phyloP scores from a whole-genome alignment of 2,329 filamentous ascomycete genomes.

The Hymenoscyphus occultus region DNA sequence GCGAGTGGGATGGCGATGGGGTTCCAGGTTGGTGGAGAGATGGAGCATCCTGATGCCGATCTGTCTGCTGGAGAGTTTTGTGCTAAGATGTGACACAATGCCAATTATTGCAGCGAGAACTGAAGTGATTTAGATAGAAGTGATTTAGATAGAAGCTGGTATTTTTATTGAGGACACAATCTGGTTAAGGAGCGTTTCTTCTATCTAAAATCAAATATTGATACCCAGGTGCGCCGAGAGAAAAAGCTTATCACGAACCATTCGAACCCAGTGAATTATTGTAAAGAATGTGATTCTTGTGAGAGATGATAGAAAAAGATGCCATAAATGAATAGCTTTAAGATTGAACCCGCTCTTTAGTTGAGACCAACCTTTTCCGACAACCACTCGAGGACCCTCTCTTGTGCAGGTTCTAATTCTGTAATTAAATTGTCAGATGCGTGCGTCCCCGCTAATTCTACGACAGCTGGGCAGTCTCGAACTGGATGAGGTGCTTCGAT shows the following conservation, averaged over 20 bases:
- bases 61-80: neutral
- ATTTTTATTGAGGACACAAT: too few relatives aligned
- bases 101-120: too few relatives aligned
- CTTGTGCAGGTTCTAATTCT: neutral
- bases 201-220: too few relatives aligned
- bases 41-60: slow-evolving; percentile 9
- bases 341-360: neutral
- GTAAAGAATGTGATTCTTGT: too few relatives aligned
- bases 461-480: neutral
- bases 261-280: too few relatives aligned
- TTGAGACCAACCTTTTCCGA: neutral
- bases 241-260: too few relatives aligned
- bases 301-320: too few relatives aligned
- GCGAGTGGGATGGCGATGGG: slow-evolving; percentile 44
- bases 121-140: too few relatives aligned
- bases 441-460: neutral
- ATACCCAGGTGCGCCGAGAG: too few relatives aligned
- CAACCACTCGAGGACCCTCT: neutral
- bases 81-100: neutral
- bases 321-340: too few relatives aligned
- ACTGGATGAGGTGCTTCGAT: neutral
- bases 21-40: slow-evolving; percentile 12
- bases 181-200: too few relatives aligned
- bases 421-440: neutral
- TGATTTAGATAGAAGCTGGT: too few relatives aligned